Evolutionary conservation across 2,329 filamentous ascomycete species (phyloP).

Genomic region (Diaporthe vexans): DNA sequence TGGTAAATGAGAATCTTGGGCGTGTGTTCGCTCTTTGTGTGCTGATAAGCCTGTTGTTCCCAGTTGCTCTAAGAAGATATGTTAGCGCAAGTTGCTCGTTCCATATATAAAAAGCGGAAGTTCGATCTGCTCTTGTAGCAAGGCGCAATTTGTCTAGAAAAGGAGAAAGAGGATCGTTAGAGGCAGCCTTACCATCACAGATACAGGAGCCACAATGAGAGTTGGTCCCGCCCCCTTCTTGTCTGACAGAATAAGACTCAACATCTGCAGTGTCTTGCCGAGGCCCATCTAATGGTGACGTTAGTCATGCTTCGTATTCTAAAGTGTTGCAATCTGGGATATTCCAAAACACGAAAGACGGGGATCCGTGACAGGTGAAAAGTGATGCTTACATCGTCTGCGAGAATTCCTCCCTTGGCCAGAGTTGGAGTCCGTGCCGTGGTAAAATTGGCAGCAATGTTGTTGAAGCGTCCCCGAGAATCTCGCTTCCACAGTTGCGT

Average conservation of each 20-base stretch:
- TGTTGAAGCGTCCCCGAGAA: slow-evolving; percentile 65
- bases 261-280: slow-evolving; percentile 89
- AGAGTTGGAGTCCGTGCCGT: slow-evolving; percentile 70
- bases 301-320: too few species aligned
- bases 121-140: too few species aligned
- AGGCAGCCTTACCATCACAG: slow-evolving; percentile 72
- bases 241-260: slow-evolving; percentile 79
- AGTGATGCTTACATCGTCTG: slow-evolving; percentile 71
- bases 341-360: too few species aligned
- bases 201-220: slow-evolving; percentile 84
- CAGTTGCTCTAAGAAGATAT: slow-evolving; percentile 77
- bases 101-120: not conserved
- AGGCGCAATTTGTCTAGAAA: not conserved
- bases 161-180: not conserved
- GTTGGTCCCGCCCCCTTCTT: slow-evolving; percentile 74
- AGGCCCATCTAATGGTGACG: slow-evolving; percentile 75
- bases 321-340: too few species aligned
- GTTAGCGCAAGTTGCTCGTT: not conserved
- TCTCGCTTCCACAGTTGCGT: slow-evolving; percentile 84
- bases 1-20: slow-evolving; percentile 83
- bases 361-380: too few species aligned
- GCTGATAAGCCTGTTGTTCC: slow-evolving; percentile 82
- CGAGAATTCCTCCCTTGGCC: slow-evolving; percentile 85
- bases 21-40: slow-evolving; percentile 74
- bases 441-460: slow-evolving; percentile 80